phyloP scores from a whole-genome alignment of 2,329 filamentous ascomycete species.

The Sarocladiaceae sp. region DNA sequence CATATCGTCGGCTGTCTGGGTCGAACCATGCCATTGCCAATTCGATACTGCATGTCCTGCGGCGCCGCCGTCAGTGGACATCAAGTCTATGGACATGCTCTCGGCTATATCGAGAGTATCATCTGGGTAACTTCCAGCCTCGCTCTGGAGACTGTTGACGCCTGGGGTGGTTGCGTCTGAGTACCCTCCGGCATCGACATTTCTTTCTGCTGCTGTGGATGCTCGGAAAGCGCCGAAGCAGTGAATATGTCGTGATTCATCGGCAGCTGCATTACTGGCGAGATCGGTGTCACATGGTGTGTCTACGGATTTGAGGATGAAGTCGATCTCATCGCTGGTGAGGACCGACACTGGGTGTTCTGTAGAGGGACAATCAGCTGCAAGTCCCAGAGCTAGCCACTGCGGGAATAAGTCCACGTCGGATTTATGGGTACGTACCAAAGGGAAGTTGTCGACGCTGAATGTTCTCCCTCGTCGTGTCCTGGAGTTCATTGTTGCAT shows the following conservation, averaged over 20 bases:
- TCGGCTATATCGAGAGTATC: not conserved
- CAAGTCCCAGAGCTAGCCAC: not conserved
- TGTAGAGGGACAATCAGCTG: not conserved
- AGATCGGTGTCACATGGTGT: not conserved
- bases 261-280: not conserved
- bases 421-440: not conserved
- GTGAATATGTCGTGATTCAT: not conserved
- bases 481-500: not conserved
- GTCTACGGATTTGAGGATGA: not conserved
- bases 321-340: not conserved
- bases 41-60: not conserved
- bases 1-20: not conserved
- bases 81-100: too few species aligned
- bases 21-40: not conserved
- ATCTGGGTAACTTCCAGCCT: not conserved
- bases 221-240: not conserved
- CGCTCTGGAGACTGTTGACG: not conserved
- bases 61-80: not conserved
- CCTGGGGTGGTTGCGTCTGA: not conserved
- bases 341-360: not conserved
- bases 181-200: not conserved
- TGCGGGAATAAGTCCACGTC: too few species aligned
- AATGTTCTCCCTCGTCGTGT: not conserved
- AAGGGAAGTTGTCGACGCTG: not conserved
- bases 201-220: not conserved